Base-by-base conservation (phyloP, 148 eudicot genomes). In the Pharnaceum exiguum region DNA sequence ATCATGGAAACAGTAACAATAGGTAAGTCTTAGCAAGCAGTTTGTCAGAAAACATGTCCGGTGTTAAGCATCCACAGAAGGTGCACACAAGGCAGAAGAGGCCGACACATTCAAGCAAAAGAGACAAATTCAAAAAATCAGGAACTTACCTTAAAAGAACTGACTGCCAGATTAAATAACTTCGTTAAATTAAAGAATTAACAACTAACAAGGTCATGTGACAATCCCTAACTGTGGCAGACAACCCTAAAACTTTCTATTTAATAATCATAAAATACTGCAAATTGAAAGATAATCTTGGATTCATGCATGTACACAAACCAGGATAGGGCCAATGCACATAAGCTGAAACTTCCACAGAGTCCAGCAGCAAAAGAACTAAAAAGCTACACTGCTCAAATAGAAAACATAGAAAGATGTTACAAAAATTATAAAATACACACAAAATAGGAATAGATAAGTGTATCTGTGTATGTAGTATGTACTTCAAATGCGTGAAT, bases 251-350 rank as follows among this genome's bases (percentile, higher is more conserved):
- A 5, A n/a, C 46, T 15, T 22, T 18, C 48, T 25, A 9, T 1
- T 44, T 1, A 44, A 18, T 44, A 44, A 44, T 18, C 48, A 44
- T 18, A 15, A 5, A 44, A 7, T 44, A 2, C n/a, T n/a, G n/a
- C n/a, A n/a, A n/a, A n/a, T n/a, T n/a, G n/a, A n/a, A 19, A 18
- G 24, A 18, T 44, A 44, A 18, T 44, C 48, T 25, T 18, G 24
- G 48, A 44, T 44, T 44, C 48, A 44, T 44, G 48, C 48, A 44
- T 44, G 48, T 44, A 2, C n/a, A n/a, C n/a, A n/a, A n/a, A 44
- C 16, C 24, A 44, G 48, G 48, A 17, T 11, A 9, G 4, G 4
- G 11, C 13, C 4, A 15, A 38, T 0, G n/a, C 43, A 38, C n/a
- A 17, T 10, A 42, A 12, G 46, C 46, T 10, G 3, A 16, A 42